Conservation (phyloP, 2,329 filamentous ascomycete species). For the Pseudofabraea citricarpa region DNA sequence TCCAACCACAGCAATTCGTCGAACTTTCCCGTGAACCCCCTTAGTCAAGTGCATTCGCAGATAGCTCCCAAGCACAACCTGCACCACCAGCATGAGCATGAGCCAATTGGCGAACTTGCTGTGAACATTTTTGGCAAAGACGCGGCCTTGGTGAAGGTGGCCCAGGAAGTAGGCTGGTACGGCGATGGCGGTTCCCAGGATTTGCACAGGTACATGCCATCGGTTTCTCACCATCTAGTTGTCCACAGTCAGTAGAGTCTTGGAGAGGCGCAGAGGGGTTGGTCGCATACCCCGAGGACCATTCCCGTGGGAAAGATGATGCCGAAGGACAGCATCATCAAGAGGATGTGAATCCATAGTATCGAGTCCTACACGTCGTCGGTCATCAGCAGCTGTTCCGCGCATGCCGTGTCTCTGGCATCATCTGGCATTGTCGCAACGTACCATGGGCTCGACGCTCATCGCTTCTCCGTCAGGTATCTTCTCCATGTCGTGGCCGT, state of each 20-base stretch:
- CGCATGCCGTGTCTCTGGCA: neutral
- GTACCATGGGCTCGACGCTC: slow-evolving; percentile 69
- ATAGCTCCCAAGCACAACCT: slow-evolving; percentile 79
- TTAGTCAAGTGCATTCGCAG: slow-evolving; percentile 84
- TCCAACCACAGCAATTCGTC: slow-evolving; percentile 63
- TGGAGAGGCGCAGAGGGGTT: neutral
- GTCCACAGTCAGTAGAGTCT: slow-evolving; percentile 8
- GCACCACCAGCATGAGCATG: slow-evolving; percentile 72
- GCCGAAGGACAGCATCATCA: slow-evolving; percentile 84
- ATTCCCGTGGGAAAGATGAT: slow-evolving; percentile 91
- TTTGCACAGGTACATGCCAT: slow-evolving; percentile 91
- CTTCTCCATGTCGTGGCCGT: slow-evolving; percentile 42
- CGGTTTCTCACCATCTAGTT: slow-evolving; percentile 76
- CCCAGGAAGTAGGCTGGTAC: slow-evolving; percentile 86
- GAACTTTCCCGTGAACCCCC: slow-evolving; percentile 74
- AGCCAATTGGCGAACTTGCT: slow-evolving; percentile 73
- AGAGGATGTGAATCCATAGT: slow-evolving; percentile 89
- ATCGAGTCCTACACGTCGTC: slow-evolving; percentile 60
- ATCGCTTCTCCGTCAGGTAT: slow-evolving; percentile 66
- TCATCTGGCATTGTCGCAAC: slow-evolving; percentile 21
- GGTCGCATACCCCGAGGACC: slow-evolving; percentile 74
- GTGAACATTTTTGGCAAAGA: slow-evolving; percentile 81
- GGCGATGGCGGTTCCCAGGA: slow-evolving; percentile 68
- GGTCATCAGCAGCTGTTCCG: slow-evolving; percentile 10
- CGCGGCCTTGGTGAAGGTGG: slow-evolving; percentile 82